These are phyloP conservation scores for Pseudogymnoascus sp. DNA, from an alignment of 2,329 filamentous ascomycete genomes.

Conservation along the genomic window DNA sequence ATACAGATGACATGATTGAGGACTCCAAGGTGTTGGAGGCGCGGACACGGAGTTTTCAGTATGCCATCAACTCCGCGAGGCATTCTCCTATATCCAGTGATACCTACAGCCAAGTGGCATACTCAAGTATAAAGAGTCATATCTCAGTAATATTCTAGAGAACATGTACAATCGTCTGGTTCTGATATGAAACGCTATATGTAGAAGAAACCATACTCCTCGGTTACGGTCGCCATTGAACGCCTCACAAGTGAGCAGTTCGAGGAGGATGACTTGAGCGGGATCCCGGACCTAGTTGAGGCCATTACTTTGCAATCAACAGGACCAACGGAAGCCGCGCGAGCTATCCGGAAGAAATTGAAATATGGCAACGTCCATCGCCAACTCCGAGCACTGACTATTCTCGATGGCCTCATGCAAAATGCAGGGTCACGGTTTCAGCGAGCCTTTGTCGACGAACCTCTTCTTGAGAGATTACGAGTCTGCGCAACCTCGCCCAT, in stretches of 20 bases:
- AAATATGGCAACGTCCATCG: constrained; percentile 96
- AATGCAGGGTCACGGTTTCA: constrained; percentile 88
- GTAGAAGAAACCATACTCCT: constrained; percentile 81
- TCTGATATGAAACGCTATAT: not conserved
- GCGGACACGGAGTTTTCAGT: not conserved
- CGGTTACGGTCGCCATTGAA: constrained; percentile 88
- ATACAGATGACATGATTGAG: no score
- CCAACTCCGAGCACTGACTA: constrained; percentile 78
- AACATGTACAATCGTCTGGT: not conserved
- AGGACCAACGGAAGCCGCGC: constrained; percentile 80
- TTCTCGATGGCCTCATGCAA: constrained; percentile 88
- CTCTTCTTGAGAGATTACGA: constrained; percentile 81
- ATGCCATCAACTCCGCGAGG: not conserved
- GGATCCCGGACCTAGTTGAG: constrained; percentile 89
- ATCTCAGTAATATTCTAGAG: no score
- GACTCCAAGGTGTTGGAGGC: not conserved
- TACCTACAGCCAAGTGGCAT: not conserved
- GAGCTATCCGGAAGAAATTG: constrained; percentile 93
- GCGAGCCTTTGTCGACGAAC: constrained; percentile 80
- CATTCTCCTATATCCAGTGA: not conserved
- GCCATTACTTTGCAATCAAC: constrained; percentile 83
- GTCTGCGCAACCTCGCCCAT: constrained; percentile 79
- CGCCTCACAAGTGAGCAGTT: constrained; percentile 82
- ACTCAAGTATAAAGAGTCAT: no score
- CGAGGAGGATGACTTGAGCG: constrained; percentile 83